A percentile compares a stretch with the other conserved stretches of the same genome.
phyloP scores from a whole-genome alignment of 129 eudicot species.

The Erigeron canadensis region DNA sequence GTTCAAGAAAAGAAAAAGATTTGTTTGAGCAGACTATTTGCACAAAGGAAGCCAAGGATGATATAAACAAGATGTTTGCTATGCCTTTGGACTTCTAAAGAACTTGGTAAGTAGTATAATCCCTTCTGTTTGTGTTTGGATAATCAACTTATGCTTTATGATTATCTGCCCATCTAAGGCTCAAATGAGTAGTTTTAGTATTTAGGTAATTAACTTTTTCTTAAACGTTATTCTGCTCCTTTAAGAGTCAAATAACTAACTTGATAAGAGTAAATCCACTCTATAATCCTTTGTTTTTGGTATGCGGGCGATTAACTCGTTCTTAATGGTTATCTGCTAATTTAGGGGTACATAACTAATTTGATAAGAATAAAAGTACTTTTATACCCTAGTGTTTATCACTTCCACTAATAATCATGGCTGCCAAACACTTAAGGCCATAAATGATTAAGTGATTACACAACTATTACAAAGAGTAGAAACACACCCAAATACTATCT shows the following conservation, averaged over 20 bases:
- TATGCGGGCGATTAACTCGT: neutral
- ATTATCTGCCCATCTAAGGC: neutral
- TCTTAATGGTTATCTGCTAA: neutral
- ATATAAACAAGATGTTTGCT: slow-evolving; percentile 81
- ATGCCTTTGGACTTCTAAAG: slow-evolving; percentile 84
- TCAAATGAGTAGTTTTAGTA: neutral
- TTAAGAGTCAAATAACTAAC: slow-evolving; percentile 2
- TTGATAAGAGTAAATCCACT: neutral
- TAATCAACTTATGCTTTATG: slow-evolving; percentile 1
- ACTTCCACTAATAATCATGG: neutral
- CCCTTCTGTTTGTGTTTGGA: slow-evolving; percentile 5
- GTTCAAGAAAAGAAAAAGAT: slow-evolving; percentile 50
- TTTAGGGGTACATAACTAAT: slow-evolving; percentile 2
- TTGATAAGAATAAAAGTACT: neutral
- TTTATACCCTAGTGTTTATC: neutral
- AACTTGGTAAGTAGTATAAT: slow-evolving; percentile 34
- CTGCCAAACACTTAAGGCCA: neutral
- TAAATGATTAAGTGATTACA: slow-evolving; percentile 4
- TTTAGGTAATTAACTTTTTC: neutral
- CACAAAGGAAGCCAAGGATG: slow-evolving; percentile 88
- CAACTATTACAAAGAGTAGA: neutral
- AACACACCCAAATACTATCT: neutral
- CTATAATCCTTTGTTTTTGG: neutral
- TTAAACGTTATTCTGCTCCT: neutral
- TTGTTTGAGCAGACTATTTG: slow-evolving; percentile 84